A percentile compares a stretch with the other conserved stretches of the same genome.
Evolutionary conservation across 2,329 filamentous ascomycete genomes (phyloP).

Genomic region (Metarhizium anisopliae): DNA sequence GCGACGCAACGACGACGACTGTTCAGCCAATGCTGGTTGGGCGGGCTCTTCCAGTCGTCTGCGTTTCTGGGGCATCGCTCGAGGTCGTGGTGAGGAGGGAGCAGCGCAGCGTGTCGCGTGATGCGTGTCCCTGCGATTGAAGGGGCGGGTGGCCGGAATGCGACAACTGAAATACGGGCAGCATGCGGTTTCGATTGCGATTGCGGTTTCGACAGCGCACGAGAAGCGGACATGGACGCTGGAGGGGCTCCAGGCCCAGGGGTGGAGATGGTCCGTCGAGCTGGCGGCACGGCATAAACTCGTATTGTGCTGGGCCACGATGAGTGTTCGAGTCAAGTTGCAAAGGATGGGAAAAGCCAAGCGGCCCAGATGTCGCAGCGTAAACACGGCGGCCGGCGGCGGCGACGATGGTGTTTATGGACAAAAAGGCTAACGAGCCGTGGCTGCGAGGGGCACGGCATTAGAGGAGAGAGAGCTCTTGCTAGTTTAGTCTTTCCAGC

Average conservation of each 20-base stretch:
- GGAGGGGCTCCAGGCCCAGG: neutral
- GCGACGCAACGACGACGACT: conserved; percentile 22
- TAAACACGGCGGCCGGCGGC: neutral
- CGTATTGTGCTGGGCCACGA: neutral
- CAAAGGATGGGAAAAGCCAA: no score
- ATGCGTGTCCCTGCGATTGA: neutral
- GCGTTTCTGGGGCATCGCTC: conserved; percentile 28
- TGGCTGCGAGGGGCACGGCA: neutral
- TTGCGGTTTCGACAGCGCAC: neutral
- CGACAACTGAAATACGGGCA: neutral
- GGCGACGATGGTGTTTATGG: neutral
- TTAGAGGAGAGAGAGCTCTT: neutral
- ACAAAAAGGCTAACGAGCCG: neutral
- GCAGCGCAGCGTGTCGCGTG: neutral
- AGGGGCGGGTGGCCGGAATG: neutral
- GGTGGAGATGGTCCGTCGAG: conserved; percentile 1
- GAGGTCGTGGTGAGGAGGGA: neutral
- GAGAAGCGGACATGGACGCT: neutral
- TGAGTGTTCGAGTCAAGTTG: neutral
- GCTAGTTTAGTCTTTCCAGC: neutral
- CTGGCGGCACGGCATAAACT: neutral
- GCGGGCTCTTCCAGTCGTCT: conserved; percentile 22
- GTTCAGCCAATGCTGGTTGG: conserved; percentile 9
- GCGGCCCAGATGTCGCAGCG: neutral
- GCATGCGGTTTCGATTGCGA: neutral